Base-by-base conservation (phyloP, 169 alveolate genomes). In the Cryptosporidium sp. region DNA sequence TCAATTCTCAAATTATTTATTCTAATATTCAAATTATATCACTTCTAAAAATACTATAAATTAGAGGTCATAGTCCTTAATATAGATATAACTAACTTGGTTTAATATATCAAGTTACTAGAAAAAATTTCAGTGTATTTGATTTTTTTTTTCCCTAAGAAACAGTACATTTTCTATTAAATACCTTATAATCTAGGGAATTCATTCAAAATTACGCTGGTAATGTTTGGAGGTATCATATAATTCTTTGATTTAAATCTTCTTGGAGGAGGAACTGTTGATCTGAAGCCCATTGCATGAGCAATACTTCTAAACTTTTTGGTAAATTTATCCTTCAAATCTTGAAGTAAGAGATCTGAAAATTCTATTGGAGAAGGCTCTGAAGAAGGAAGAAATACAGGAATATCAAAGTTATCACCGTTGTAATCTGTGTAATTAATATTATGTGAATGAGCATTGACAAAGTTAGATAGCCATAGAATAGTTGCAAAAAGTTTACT, bases 391-490 rank as follows among this genome's bases (percentile, higher is more conserved):
- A 62, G 70, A 48, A 60, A 80, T 53, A 44, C 75, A 14, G 89
- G 89, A 14, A 37, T 26, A 18, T 23, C 75, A 42, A 35, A 26
- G 14, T 65, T 5, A 26, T 65, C 51, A 21, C 18, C 80, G 5
- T 5, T 26, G 51, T 80, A 62, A 26, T 60, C 75, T 7, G 26
- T 62, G 29, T 37, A 62, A 56, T 65, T 65, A 35, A 45, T 14
- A 65, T 80, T 80, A 6, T 62, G 31, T 14, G 80, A 61, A 26
- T 80, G 75, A 39, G 89, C 33, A 12, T 45, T 26, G 8, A 80
- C 75, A 33, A 60, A 80, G 42, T 80, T 80, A 31, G 89, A 60
- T 2, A 80, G 53, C 89, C 89, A 80, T 23, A 80, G 35, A 26
- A 80, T 42, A 8, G 75, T 61, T 0, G 16, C 75, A 35, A 80